phyloP scores from a whole-genome alignment of 176 grass and related monocot genomes.

The Oryza nivara region DNA sequence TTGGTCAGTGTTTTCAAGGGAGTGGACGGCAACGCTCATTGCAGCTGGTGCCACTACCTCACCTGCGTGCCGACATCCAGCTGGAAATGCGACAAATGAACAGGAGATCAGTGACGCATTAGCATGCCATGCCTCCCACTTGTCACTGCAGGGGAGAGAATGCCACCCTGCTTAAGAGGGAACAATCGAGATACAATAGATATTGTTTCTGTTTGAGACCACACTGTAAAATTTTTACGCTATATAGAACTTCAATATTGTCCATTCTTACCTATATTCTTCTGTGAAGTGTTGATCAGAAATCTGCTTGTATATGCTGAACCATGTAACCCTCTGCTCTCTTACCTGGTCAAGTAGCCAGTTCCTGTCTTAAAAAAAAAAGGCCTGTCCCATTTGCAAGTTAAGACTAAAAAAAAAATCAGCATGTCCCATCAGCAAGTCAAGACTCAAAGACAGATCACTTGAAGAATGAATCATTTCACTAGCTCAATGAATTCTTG shows the following conservation, averaged over 20 bases:
- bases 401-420: background rate
- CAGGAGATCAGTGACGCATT: background rate
- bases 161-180: slow-evolving; percentile 16
- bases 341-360: background rate
- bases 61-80: slow-evolving; percentile 69
- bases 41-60: slow-evolving; percentile 87
- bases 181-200: slow-evolving; percentile 16
- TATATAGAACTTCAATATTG: slow-evolving; percentile 20
- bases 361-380: background rate
- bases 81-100: slow-evolving; percentile 76
- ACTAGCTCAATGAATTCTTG: background rate
- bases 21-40: slow-evolving; percentile 72
- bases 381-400: too few relatives aligned
- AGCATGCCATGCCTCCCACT: slow-evolving; percentile 9
- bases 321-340: background rate
- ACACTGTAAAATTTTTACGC: background rate
- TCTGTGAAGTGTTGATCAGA: background rate
- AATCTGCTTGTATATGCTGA: background rate
- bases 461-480: background rate
- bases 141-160: slow-evolving; percentile 24
- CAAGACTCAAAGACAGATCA: background rate
- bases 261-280: background rate
- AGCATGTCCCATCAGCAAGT: background rate
- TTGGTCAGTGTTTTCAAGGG: slow-evolving; percentile 64
- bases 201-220: background rate